A percentile compares a stretch with the other conserved stretches of the same genome.
Evolutionary conservation across 1,139 yeast genomes (phyloP).

Genomic region (Blastobotrys raffinosifermentans): DNA sequence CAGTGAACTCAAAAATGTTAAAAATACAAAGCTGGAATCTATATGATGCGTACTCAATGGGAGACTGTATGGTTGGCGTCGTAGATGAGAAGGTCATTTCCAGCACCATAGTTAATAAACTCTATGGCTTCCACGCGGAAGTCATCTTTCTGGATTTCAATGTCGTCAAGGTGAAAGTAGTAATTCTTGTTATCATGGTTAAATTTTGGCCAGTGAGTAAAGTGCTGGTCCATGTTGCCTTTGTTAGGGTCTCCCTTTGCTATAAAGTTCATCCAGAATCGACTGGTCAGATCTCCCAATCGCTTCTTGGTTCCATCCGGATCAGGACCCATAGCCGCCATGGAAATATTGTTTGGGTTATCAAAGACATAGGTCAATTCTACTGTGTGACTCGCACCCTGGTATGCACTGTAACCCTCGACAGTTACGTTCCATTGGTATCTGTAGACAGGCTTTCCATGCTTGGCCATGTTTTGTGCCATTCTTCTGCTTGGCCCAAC

Average conservation of each 20-base stretch:
- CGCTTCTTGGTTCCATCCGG: conserved; percentile 6
- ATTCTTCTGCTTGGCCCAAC: conserved; percentile 16
- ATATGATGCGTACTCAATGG: too few species aligned
- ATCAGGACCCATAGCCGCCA: conserved; percentile 8
- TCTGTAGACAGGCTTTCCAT: too few species aligned
- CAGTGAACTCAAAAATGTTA: too few species aligned
- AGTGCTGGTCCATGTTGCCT: conserved; percentile 4
- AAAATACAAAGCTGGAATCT: too few species aligned
- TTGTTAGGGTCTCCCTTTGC: conserved; percentile 13
- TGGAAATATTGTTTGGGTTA: conserved; percentile 10
- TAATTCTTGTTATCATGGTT: background rate
- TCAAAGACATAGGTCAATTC: conserved; percentile 25
- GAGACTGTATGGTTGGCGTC: too few species aligned
- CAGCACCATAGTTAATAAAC: conserved; percentile 6
- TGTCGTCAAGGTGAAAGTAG: background rate
- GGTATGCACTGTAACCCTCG: conserved; percentile 4
- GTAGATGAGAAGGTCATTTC: background rate
- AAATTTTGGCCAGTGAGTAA: conserved; percentile 4
- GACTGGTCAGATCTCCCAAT: conserved; percentile 6
- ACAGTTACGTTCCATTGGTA: conserved; percentile 21
- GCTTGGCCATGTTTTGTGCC: conserved; percentile 5
- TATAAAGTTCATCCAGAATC: conserved; percentile 10
- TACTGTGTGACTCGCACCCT: conserved; percentile 19
- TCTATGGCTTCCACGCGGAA: conserved; percentile 1
- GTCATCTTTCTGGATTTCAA: conserved; percentile 1